Evolutionary conservation across 164 flowering plant genomes (phyloP), one percentile per base, ranked within the genome.

Genomic region (Vitis cinerea): DNA sequence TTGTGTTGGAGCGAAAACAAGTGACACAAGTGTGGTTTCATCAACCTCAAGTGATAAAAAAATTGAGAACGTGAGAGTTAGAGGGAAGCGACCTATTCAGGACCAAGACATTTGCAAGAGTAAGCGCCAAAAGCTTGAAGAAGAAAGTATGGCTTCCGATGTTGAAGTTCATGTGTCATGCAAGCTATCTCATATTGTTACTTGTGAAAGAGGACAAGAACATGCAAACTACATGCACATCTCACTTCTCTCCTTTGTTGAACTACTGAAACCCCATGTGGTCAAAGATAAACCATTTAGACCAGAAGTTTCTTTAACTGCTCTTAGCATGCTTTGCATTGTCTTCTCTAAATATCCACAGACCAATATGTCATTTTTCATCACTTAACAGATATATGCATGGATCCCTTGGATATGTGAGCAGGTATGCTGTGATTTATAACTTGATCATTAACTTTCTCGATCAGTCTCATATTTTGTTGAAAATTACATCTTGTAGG

Each of bases 291-390:
- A 70, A 71, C 47, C 70, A 52, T 17, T 70, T 85, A 62, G 76
- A 71, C 63, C 83, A 17, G 17, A 90, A 73, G 75, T 75, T 74
- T 80, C 97, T 30, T 55, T 93, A 66, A 67, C 77, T 58, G 87
- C 97, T 74, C 91, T 96, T 79, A 86, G 97, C 84, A 83, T 88
- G 80, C 92, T 96, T 68, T 85, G 85, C 72, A 81, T 88, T 64
- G 83, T 85, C 56, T 89, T 91, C 74, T 84, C 79, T 65, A 74
- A 80, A 72, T 80, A n/a, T n/a, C n/a, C n/a, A n/a, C n/a, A n/a
- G n/a, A n/a, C n/a, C n/a, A n/a, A n/a, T n/a, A n/a, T n/a, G n/a
- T n/a, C n/a, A n/a, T n/a, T n/a, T n/a, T n/a, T n/a, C n/a, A n/a
- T n/a, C n/a, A n/a, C n/a, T n/a, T n/a, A n/a, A n/a, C n/a, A n/a